Evolutionary conservation across 371 early-diverging fungal species (phyloP).

Genomic region (Quaeritorhiza haematococci): DNA sequence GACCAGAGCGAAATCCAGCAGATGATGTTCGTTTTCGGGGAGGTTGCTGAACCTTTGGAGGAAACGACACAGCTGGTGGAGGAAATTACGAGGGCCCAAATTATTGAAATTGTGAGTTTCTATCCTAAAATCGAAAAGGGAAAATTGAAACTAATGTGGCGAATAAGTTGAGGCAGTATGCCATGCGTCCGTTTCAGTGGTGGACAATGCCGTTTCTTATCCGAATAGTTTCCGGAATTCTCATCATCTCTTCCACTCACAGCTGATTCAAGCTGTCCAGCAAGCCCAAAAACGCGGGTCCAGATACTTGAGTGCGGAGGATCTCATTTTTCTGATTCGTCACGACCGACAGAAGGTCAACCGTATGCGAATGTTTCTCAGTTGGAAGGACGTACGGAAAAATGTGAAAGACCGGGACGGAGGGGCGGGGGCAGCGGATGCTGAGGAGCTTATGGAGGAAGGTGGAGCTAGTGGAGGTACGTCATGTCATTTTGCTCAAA

Average conservation of each 20-base stretch:
- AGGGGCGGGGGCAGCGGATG: conserved; percentile 52
- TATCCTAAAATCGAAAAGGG: no score
- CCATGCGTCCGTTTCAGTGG: no score
- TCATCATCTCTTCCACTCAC: not conserved
- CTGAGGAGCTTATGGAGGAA: conserved; percentile 62
- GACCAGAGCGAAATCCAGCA: conserved; percentile 77
- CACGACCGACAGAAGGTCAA: conserved; percentile 90
- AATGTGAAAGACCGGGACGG: conserved; percentile 60
- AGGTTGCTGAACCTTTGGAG: conserved; percentile 80
- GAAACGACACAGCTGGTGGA: conserved; percentile 81
- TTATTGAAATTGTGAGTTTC: conserved; percentile 87
- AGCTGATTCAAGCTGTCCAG: conserved; percentile 80
- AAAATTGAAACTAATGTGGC: not conserved
- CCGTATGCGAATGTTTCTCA: conserved; percentile 81
- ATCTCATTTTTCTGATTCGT: conserved; percentile 92
- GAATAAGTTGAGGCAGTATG: no score
- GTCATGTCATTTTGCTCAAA: no score
- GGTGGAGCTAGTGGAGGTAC: conserved; percentile 40
- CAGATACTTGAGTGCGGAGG: conserved; percentile 80
- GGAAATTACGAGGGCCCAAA: conserved; percentile 92
- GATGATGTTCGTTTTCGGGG: conserved; percentile 98
- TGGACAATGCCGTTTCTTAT: not conserved
- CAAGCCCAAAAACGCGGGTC: conserved; percentile 80
- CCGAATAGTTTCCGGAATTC: not conserved
- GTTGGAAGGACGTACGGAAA: conserved; percentile 95